These are phyloP conservation scores for Pelargonium myrrhifolium DNA, from an alignment of 441 rosid genomes.

Conservation along the genomic window DNA sequence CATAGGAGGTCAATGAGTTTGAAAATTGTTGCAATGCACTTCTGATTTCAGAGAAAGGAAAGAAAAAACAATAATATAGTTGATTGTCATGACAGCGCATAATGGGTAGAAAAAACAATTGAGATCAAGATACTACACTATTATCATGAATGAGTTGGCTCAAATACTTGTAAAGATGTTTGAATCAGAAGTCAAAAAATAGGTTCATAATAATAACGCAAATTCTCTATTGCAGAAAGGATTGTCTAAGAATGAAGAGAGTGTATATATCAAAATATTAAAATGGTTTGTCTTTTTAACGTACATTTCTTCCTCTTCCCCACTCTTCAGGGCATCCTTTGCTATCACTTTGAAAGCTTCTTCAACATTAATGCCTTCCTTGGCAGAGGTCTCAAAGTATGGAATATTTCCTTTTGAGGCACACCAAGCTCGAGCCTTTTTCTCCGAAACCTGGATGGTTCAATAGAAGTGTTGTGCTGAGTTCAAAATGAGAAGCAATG, in stretches of 20 bases:
- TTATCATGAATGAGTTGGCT: neutral
- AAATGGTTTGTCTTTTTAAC: conserved; percentile 22
- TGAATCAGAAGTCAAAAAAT: neutral
- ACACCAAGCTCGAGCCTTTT: conserved; percentile 95
- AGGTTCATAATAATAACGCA: neutral
- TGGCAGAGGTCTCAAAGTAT: conserved; percentile 96
- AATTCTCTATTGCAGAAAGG: neutral
- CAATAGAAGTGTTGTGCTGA: conserved; percentile 10
- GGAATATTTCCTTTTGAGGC: conserved; percentile 96
- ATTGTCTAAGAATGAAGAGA: neutral
- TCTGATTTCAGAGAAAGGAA: neutral
- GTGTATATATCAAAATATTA: neutral
- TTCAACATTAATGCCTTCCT: conserved; percentile 91
- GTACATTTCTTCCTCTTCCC: conserved; percentile 92
- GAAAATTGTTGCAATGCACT: neutral
- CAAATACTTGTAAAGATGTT: neutral
- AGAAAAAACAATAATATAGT: neutral
- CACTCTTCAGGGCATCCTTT: conserved; percentile 82
- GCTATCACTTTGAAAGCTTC: conserved; percentile 97
- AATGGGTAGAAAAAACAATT: neutral
- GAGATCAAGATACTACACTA: neutral
- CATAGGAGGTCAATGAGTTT: neutral
- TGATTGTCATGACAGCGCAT: no score
- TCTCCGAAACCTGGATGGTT: conserved; percentile 71
- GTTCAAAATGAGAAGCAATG: neutral